These are phyloP conservation scores for Ananas comosus DNA, from an alignment of 176 grass and related monocot species.

Conservation along the genomic window DNA sequence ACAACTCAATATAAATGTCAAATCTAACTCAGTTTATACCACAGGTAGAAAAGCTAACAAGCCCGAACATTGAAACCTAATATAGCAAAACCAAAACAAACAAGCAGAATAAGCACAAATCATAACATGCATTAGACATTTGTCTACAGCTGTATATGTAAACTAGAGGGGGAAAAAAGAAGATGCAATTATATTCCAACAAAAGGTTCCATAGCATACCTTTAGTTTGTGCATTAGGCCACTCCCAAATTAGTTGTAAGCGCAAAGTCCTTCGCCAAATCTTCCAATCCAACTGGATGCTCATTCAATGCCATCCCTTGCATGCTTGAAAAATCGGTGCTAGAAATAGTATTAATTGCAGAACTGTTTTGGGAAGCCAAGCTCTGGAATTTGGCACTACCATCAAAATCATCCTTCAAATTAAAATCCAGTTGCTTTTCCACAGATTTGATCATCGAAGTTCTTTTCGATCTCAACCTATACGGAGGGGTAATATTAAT, in stretches of 20 bases:
- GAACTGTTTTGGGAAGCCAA: conserved; percentile 30
- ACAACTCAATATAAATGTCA: too few relatives aligned
- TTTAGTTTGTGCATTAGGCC: conserved; percentile 24
- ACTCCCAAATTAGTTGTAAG: conserved; percentile 28
- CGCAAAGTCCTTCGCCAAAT: conserved; percentile 17
- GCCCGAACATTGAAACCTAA: too few relatives aligned
- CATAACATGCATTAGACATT: too few relatives aligned
- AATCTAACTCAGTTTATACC: too few relatives aligned
- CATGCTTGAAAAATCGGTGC: conserved; percentile 9
- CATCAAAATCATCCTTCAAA: conserved; percentile 17
- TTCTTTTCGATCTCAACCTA: conserved; percentile 67
- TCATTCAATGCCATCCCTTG: conserved; percentile 23
- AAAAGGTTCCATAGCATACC: conserved; percentile 23
- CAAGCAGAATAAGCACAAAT: too few relatives aligned
- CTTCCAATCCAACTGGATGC: conserved; percentile 27
- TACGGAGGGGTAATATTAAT: conserved; percentile 76
- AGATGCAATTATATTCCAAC: not conserved
- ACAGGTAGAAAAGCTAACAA: too few relatives aligned
- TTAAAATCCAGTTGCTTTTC: conserved; percentile 92
- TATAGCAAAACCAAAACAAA: too few relatives aligned
- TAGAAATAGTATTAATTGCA: conserved; percentile 18
- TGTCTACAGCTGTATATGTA: not conserved
- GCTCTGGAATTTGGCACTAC: conserved; percentile 34
- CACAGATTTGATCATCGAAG: conserved; percentile 47
- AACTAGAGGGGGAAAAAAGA: not conserved